These are phyloP conservation scores for Carex littledalei DNA, from an alignment of 176 grass and related monocot species.

Conservation along the genomic window DNA sequence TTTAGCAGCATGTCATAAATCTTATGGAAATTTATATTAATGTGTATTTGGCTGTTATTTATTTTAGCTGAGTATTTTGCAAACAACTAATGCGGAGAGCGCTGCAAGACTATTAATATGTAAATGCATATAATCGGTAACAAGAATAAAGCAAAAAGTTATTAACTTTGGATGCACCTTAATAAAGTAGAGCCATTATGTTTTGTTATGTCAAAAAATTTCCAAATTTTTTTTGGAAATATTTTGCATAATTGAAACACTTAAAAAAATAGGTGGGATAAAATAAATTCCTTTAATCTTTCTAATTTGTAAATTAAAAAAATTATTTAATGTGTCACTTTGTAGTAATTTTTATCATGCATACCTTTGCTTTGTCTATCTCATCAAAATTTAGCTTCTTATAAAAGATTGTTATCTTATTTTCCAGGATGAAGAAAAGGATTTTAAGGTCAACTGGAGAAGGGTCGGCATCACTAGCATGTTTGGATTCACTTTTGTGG, in stretches of 20 bases:
- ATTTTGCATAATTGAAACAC: background rate
- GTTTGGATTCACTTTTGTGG: conserved; percentile 92
- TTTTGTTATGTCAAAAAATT: background rate
- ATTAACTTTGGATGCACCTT: background rate
- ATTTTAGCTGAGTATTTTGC: background rate
- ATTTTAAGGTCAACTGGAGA: conserved; percentile 92
- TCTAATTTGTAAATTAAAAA: background rate
- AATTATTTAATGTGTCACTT: background rate
- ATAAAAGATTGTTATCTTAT: background rate
- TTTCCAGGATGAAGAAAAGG: conserved; percentile 63
- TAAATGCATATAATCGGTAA: background rate
- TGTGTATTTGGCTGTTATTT: background rate
- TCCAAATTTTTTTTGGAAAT: too few species aligned
- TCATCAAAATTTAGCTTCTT: background rate
- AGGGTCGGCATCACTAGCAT: conserved; percentile 83
- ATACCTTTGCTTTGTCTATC: background rate
- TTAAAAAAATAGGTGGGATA: background rate
- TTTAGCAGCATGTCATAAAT: background rate
- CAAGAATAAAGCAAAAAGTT: background rate
- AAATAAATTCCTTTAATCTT: background rate
- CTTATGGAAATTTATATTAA: background rate
- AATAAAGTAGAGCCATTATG: background rate
- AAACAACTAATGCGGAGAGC: too few species aligned
- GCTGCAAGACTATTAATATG: background rate
- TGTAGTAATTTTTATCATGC: too few species aligned